Evolutionary conservation across 2,329 filamentous ascomycete species (phyloP).

Genomic region (Anisogramma anomala): DNA sequence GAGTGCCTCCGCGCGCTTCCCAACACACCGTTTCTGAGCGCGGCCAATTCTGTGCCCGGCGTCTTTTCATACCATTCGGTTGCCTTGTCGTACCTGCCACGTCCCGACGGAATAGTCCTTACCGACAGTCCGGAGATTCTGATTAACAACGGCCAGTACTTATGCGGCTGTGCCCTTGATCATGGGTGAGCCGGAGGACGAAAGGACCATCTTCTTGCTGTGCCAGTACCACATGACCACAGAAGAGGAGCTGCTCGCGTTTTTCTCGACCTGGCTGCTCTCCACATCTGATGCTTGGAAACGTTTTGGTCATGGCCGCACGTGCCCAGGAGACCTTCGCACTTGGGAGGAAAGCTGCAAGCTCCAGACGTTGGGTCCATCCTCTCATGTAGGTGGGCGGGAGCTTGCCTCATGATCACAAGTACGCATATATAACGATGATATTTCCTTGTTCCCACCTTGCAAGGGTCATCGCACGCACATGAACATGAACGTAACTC

Average conservation of each 20-base stretch:
- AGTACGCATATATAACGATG: no score
- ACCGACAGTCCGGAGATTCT: constrained; percentile 52
- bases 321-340: no score
- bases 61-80: constrained; percentile 57
- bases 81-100: constrained; percentile 61
- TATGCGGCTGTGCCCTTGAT: constrained; percentile 39
- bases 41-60: constrained; percentile 58
- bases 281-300: constrained; percentile 6
- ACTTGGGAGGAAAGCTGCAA: not conserved
- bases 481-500: not conserved
- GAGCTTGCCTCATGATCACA: no score
- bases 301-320: not conserved
- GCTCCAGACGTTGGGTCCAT: not conserved
- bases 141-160: constrained; percentile 35
- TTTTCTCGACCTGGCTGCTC: constrained; percentile 13
- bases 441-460: no score
- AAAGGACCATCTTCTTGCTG: constrained; percentile 63
- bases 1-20: constrained; percentile 52
- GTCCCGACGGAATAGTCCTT: constrained; percentile 56
- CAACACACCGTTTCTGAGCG: constrained; percentile 50
- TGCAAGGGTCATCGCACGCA: no score
- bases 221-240: constrained; percentile 59
- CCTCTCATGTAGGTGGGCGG: no score
- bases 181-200: constrained; percentile 67
- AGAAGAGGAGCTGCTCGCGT: constrained; percentile 35